phyloP scores from a whole-genome alignment of 176 grass and related monocot genomes.

The Tillandsia leiboldiana region DNA sequence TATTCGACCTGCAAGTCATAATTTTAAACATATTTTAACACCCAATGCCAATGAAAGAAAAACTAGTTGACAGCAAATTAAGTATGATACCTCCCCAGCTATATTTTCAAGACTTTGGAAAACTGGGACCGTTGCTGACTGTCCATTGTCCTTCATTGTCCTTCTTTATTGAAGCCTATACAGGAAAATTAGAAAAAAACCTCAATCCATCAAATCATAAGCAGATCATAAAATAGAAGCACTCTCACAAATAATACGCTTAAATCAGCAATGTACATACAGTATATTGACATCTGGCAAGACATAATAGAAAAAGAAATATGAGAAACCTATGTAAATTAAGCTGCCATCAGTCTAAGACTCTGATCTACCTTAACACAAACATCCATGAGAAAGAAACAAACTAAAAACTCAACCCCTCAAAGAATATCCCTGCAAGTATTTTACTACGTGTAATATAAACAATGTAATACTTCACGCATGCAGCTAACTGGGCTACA shows the following conservation, averaged over 20 bases:
- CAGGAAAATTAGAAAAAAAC: slow-evolving; percentile 23
- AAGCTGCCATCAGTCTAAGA: not conserved
- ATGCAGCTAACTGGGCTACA: not conserved
- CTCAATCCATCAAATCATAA: slow-evolving; percentile 3
- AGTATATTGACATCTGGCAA: not conserved
- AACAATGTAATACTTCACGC: not conserved
- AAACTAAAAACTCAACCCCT: not conserved
- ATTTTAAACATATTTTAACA: not conserved
- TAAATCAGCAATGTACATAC: not conserved
- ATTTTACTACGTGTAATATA: not conserved
- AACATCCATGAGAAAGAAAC: not conserved
- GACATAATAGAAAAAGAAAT: not conserved
- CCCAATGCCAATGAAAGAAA: not conserved
- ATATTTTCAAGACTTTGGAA: slow-evolving; percentile 74
- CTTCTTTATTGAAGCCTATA: too few species aligned
- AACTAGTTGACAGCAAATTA: not conserved
- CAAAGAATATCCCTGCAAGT: not conserved
- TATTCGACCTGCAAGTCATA: slow-evolving; percentile 33
- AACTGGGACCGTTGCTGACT: slow-evolving; percentile 52
- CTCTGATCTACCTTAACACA: not conserved
- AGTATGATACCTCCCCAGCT: slow-evolving; percentile 49
- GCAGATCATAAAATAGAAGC: not conserved
- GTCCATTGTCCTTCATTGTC: slow-evolving; percentile 79
- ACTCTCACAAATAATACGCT: not conserved
- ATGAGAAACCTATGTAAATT: not conserved